Evolutionary conservation across 768 basidiomycete species (phyloP), one percentile per base, ranked within the genome.

Genomic region (Coprinopsis marcescibilis): DNA sequence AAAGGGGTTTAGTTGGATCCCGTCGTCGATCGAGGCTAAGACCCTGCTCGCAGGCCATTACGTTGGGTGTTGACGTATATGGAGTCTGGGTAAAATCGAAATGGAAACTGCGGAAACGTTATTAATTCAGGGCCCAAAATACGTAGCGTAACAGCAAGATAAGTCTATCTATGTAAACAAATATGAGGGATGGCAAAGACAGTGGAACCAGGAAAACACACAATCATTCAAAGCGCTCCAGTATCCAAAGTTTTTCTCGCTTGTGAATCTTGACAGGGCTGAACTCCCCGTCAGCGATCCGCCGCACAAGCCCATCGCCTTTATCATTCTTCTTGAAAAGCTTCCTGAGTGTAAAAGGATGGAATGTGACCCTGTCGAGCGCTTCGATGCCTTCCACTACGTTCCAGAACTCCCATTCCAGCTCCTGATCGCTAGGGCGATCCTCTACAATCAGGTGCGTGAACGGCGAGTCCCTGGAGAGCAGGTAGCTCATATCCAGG

Each of bases 361-460:
- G 17, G 19, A 51, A n/a, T 35, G 36, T 40, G 19, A 51, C 39
- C 6, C 57, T 38, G 21, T 65, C 59, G 51, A 83, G 83, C 0
- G 69, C 74, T 1, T 57, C 50, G 29, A 87, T 66, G 4, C 57
- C 55, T 5, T 67, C 70, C 6, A 75, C 65, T 2, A 69, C 56
- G 15, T 50, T 54, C 83, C 81, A 85, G 21, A 54, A 29, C 15
- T 47, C 53, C 43, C 33, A 46, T 40, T 23, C 19, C 8, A 49
- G 51, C 27, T 51, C 45, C 45, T 46, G 49, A 10, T 55, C 57
- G 29, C 53, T 60, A 2, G 67, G 67, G 3, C 53, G 37, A n/a
- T 53, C 48, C 56, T 86, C 85, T 0, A 75, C 62, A 43, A 90
- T 80, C 40, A 81, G 65, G 57, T 89, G 84, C 1, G 86, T 83